Conservation (phyloP, 73 alveolate genomes). For the Paramecium pentaurelia region DNA sequence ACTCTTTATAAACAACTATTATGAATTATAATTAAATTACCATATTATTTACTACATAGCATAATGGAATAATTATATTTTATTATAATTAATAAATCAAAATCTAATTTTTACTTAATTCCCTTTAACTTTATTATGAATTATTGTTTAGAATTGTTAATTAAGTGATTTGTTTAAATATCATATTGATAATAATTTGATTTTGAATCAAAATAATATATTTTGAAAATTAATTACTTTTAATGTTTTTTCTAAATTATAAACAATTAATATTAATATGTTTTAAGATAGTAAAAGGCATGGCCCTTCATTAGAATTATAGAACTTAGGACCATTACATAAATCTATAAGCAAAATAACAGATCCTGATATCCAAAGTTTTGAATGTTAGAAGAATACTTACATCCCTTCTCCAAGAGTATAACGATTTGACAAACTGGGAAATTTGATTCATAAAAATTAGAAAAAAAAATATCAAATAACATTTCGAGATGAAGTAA, state of each 20-base stretch:
- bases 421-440: constrained; percentile 31
- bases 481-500: neutral
- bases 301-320: neutral
- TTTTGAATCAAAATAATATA: neutral
- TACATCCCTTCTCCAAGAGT: neutral
- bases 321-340: neutral
- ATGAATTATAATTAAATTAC: neutral
- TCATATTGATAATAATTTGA: too few relatives aligned
- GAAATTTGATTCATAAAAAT: neutral
- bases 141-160: neutral
- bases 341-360: neutral
- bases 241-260: neutral
- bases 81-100: too few relatives aligned
- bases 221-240: neutral
- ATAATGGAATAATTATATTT: neutral
- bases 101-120: too few relatives aligned
- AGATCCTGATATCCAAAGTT: neutral
- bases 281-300: neutral
- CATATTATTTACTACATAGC: neutral
- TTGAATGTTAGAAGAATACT: neutral
- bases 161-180: neutral
- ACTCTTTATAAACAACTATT: too few relatives aligned
- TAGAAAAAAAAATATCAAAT: neutral
- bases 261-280: neutral
- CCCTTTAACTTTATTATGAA: too few relatives aligned